A percentile compares a stretch with the other conserved stretches of the same genome.
Evolutionary conservation across 148 eudicot genomes (phyloP).

Genomic region (Hydrangea macrophylla): DNA sequence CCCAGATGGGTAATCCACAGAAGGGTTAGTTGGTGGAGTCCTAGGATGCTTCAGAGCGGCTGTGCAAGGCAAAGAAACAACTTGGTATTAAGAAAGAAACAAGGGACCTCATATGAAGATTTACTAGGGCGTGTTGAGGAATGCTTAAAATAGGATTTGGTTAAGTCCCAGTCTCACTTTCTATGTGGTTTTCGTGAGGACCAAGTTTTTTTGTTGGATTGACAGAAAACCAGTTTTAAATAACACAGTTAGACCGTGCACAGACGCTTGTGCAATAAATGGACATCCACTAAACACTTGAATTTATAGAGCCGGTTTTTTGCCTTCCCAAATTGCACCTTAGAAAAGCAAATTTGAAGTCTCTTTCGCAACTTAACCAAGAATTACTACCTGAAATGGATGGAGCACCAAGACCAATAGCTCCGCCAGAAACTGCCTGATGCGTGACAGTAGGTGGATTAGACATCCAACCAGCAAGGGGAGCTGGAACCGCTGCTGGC

Average conservation of each 20-base stretch:
- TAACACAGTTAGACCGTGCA: no score
- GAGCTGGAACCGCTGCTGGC: conserved; percentile 58
- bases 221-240: no score
- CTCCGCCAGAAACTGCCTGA: conserved; percentile 77
- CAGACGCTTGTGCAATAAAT: no score
- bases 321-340: background rate
- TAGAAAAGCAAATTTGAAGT: background rate
- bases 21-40: conserved; percentile 74
- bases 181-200: no score
- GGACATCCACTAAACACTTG: no score
- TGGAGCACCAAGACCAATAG: conserved; percentile 75
- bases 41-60: conserved; percentile 87
- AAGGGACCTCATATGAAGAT: background rate
- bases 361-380: background rate
- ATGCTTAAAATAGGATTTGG: no score
- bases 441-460: conserved; percentile 64
- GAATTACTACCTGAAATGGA: conserved; percentile 57
- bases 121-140: no score
- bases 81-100: background rate
- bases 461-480: conserved; percentile 97
- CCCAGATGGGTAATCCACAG: conserved; percentile 73
- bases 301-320: no score
- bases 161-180: no score
- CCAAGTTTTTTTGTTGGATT: no score
- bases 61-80: conserved; percentile 24